A percentile compares a stretch with the other conserved stretches of the same genome.
These are phyloP conservation scores for Diaporthe sp. DNA, from an alignment of 2,329 filamentous ascomycete species.

Conservation along the genomic window DNA sequence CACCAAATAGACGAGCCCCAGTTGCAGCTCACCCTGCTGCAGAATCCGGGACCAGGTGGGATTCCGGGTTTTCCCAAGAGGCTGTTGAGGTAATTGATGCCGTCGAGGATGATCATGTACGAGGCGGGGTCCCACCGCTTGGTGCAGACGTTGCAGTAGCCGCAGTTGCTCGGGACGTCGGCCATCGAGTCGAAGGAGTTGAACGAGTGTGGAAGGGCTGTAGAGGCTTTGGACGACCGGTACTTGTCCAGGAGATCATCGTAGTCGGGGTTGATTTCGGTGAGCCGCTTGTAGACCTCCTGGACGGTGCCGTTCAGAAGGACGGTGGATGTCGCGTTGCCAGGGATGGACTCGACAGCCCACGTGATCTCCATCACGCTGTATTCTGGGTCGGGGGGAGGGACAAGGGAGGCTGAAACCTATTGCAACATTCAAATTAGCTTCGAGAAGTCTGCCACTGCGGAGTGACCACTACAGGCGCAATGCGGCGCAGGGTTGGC, in stretches of 20 bases:
- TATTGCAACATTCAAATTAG: background rate
- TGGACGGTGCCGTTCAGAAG: slow-evolving; percentile 3
- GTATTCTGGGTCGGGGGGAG: background rate
- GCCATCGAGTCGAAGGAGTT: background rate
- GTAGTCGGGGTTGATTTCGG: background rate
- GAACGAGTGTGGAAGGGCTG: background rate
- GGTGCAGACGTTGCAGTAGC: slow-evolving; percentile 13
- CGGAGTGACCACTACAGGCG: too few species aligned
- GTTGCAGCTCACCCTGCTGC: background rate
- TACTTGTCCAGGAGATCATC: background rate
- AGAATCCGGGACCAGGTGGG: background rate
- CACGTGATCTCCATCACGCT: background rate
- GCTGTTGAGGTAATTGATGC: background rate
- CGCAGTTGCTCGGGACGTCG: background rate
- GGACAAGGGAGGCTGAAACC: background rate
- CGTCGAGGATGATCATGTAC: background rate
- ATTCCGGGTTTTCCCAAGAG: background rate
- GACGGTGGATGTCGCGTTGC: background rate
- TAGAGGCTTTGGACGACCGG: background rate
- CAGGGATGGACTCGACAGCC: background rate
- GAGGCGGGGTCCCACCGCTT: background rate
- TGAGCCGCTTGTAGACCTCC: background rate
- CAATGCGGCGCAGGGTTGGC: background rate
- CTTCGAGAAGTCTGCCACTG: background rate
- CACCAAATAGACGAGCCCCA: background rate